Percentiles rank a stretch among this genome's conserved stretches.
phyloP scores from a whole-genome alignment of 2,329 filamentous ascomycete genomes.

The Penicillium digitatum region DNA sequence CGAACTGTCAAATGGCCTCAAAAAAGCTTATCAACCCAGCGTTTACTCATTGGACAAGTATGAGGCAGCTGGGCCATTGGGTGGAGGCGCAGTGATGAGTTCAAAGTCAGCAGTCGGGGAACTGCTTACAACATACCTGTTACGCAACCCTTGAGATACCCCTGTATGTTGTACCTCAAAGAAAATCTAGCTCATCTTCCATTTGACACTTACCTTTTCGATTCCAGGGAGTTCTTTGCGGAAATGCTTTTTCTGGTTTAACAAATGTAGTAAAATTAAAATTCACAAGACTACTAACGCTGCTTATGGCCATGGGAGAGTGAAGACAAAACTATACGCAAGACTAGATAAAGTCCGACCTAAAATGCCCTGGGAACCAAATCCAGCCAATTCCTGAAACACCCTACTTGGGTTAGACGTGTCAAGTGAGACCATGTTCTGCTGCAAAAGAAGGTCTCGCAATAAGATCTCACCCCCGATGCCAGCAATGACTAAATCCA shows the following conservation, averaged over 20 bases:
- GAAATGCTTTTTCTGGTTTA: background rate
- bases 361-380: background rate
- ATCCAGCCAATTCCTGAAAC: background rate
- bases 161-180: background rate
- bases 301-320: background rate
- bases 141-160: background rate
- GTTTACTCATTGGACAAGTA: slow-evolving; percentile 1
- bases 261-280: no score
- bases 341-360: background rate
- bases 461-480: background rate
- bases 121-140: background rate
- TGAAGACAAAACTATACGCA: background rate
- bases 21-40: background rate
- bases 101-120: background rate
- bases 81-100: slow-evolving; percentile 7
- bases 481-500: background rate
- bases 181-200: background rate
- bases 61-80: slow-evolving; percentile 9
- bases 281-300: background rate
- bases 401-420: background rate
- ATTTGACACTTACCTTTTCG: no score
- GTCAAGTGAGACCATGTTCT: background rate
- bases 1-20: background rate
- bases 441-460: background rate
- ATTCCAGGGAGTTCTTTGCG: background rate